Evolutionary conservation across 176 grass and related monocot genomes (phyloP).

Genomic region (Triticum urartu): DNA sequence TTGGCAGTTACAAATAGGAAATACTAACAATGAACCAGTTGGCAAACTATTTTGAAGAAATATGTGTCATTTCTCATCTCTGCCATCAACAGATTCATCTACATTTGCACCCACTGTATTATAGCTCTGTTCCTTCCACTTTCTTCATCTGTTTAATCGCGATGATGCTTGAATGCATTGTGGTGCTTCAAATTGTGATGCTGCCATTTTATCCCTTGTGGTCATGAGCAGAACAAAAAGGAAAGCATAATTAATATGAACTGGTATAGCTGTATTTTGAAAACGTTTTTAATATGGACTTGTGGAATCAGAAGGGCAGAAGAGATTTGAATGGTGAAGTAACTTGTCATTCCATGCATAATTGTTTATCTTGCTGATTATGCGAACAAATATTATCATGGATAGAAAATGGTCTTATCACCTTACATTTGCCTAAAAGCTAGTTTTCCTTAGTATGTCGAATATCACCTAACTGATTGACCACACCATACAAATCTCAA

Average conservation of each 20-base stretch:
- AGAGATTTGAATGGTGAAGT: neutral
- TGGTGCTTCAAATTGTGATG: neutral
- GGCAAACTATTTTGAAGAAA: neutral
- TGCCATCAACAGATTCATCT: neutral
- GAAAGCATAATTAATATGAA: neutral
- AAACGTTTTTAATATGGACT: neutral
- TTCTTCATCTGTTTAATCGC: neutral
- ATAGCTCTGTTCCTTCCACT: neutral
- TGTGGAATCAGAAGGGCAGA: neutral
- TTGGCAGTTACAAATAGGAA: neutral
- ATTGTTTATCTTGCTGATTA: conserved; percentile 5
- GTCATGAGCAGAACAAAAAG: neutral
- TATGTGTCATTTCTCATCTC: neutral
- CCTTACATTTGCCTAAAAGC: neutral
- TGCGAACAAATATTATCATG: neutral
- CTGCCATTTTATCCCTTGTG: conserved; percentile 3
- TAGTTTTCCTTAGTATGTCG: neutral
- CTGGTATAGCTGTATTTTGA: neutral
- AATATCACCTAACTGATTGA: neutral
- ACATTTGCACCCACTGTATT: neutral
- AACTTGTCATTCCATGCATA: neutral
- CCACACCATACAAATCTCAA: neutral
- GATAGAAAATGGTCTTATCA: neutral
- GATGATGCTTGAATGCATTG: neutral
- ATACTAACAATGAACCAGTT: neutral